Base-by-base conservation (phyloP, 2,329 filamentous ascomycete species). In the Aspergillus transmontanensis region DNA sequence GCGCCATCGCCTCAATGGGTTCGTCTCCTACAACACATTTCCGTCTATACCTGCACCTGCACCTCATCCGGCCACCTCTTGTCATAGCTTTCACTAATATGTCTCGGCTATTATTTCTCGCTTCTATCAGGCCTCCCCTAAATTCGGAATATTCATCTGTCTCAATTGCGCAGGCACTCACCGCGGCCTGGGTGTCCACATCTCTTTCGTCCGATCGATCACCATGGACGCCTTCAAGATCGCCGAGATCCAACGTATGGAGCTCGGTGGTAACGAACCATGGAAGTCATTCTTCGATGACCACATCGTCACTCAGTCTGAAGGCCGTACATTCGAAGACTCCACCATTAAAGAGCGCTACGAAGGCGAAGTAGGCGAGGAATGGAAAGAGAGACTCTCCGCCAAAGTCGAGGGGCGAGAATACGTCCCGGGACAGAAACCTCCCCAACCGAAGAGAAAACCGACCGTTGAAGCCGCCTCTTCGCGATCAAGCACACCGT, bases 211-310 rank as follows among this genome's bases (percentile, higher is more conserved):
- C 68, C 91, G 95, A 64, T 95, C 91, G 73, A 95, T 98, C 75
- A 97, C 93, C 66, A 99, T 99, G 95, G 95, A 99, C 82, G 93
- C 93, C 62, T 98, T 99, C 84, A 99, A 99, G 79, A 87, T 89
- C 68, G 86, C 87, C 72, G 95, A 99, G 80, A 94, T 98, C 73
- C 90, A 92, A 79, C 90, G 94, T 69, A 98, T 99, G 95, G 88
- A 94, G 63, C 84, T 91, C 26, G 95, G 94, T 53, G 95, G 95
- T 59, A 99, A 99, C 80, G 89, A 90, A 65, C 86, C 89, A 19
- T 98, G 93, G 90, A 90, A 90, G 70, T 83, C 86, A 28, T 98
- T 97, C 81, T 99, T 96, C 78, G 90, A 96, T 71, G 81, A 83
- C 62, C 89, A 91, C 72, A 81, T 86, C 59, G 83, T 88, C 56